Percentiles rank a stretch among this genome's conserved stretches.
These are phyloP conservation scores for Fusarium stilboides DNA, from an alignment of 2,329 filamentous ascomycete genomes.

Conservation along the genomic window DNA sequence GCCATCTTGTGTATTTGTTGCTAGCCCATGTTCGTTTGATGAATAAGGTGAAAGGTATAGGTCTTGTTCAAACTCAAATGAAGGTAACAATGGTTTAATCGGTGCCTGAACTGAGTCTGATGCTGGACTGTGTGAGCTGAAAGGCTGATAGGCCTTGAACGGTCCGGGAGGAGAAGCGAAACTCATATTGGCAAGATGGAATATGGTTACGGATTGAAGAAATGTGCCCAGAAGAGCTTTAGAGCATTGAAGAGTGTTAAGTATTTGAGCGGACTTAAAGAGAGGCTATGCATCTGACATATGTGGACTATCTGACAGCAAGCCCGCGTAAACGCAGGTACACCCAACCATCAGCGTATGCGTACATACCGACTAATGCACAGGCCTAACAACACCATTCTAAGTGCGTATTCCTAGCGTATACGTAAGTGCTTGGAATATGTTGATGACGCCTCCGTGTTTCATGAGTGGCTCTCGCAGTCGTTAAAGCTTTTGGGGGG, in stretches of 20 bases:
- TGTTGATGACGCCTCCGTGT: background rate
- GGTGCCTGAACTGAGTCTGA: background rate
- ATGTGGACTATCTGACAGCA: too few relatives aligned
- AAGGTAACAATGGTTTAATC: constrained; percentile 1
- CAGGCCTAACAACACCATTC: too few relatives aligned
- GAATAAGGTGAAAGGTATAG: constrained; percentile 16
- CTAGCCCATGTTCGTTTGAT: too few relatives aligned
- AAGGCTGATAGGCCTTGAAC: constrained; percentile 9
- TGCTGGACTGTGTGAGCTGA: background rate
- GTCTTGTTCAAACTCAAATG: constrained; percentile 8
- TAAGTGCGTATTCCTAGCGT: background rate
- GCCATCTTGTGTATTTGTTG: background rate
- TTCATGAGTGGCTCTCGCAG: background rate
- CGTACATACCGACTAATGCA: background rate
- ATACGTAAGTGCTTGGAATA: background rate
- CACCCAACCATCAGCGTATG: too few relatives aligned
- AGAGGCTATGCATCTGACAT: too few relatives aligned
- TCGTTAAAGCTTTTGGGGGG: background rate
- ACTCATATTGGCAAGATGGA: background rate
- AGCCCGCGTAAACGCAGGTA: too few relatives aligned
- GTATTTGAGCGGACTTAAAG: too few relatives aligned
- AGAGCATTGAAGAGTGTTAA: too few relatives aligned
- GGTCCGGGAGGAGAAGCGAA: background rate
- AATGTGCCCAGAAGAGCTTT: too few relatives aligned
- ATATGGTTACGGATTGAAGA: background rate